Evolutionary conservation across 2,329 filamentous ascomycete species (phyloP).

Genomic region (Blumeriella jaapii): DNA sequence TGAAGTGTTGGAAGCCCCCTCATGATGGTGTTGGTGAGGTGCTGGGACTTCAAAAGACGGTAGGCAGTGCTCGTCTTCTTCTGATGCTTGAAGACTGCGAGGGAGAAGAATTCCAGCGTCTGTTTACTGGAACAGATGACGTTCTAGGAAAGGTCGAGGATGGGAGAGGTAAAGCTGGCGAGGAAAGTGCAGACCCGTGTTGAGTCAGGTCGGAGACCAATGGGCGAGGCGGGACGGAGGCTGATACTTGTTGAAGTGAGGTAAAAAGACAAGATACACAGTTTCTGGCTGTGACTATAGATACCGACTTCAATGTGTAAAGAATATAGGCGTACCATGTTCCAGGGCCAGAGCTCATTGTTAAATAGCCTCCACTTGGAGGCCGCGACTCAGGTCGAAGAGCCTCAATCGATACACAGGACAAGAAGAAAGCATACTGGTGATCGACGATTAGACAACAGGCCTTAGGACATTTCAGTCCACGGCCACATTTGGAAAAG

Average conservation of each 20-base stretch:
- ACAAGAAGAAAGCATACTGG: slow-evolving; percentile 1
- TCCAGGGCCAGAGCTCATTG: neutral
- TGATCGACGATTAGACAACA: slow-evolving; percentile 3
- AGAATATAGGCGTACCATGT: neutral
- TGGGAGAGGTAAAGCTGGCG: neutral
- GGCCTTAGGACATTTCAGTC: neutral
- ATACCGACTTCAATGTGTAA: too few relatives aligned
- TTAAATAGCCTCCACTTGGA: neutral
- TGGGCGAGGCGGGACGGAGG: too few relatives aligned
- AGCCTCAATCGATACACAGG: slow-evolving; percentile 3
- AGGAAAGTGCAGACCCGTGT: neutral
- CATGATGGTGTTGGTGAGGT: neutral
- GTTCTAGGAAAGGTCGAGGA: neutral
- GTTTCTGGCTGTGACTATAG: too few relatives aligned
- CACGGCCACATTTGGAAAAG: too few relatives aligned
- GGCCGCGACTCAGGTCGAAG: slow-evolving; percentile 1
- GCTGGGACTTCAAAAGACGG: neutral
- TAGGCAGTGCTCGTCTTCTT: neutral
- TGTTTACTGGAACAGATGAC: slow-evolving; percentile 3
- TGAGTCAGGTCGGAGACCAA: neutral
- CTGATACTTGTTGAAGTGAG: too few relatives aligned
- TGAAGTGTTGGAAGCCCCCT: neutral
- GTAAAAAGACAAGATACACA: too few relatives aligned
- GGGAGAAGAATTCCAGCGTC: neutral
- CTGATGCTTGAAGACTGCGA: neutral